Conservation (phyloP, 2,329 filamentous ascomycete genomes). For the Hymenoscyphus scutula region DNA sequence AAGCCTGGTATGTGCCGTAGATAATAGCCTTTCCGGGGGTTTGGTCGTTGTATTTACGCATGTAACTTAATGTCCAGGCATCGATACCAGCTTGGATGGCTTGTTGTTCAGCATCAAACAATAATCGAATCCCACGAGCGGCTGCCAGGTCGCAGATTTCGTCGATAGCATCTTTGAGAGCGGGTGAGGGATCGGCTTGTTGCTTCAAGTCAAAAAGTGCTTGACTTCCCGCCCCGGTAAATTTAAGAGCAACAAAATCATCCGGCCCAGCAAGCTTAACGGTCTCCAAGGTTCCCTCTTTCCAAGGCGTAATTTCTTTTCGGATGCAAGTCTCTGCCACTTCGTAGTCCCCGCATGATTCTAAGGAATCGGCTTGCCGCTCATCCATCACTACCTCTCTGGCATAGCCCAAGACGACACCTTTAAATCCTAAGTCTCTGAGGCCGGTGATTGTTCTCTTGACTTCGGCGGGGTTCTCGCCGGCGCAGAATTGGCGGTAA, state of each 20-base stretch:
- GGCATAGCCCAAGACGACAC: constrained; percentile 82
- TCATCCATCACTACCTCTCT: constrained; percentile 72
- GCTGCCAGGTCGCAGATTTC: constrained; percentile 72
- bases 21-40: constrained; percentile 61
- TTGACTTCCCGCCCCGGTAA: constrained; percentile 77
- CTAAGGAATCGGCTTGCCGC: constrained; percentile 46
- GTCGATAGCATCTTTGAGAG: constrained; percentile 68
- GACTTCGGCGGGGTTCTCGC: constrained; percentile 70
- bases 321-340: constrained; percentile 49
- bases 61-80: constrained; percentile 74
- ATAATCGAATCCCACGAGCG: constrained; percentile 65
- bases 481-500: constrained; percentile 89
- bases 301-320: constrained; percentile 69
- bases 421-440: constrained; percentile 73
- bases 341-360: constrained; percentile 45
- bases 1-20: constrained; percentile 79
- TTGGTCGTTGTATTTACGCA: constrained; percentile 70
- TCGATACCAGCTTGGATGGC: constrained; percentile 77
- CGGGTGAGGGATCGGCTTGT: constrained; percentile 58
- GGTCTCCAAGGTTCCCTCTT: constrained; percentile 70
- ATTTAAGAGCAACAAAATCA: constrained; percentile 59
- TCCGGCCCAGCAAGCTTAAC: constrained; percentile 53
- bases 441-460: constrained; percentile 61
- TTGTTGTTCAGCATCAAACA: constrained; percentile 86
- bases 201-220: constrained; percentile 66